These are phyloP conservation scores for Lablab purpureus DNA, from an alignment of 306 rosid genomes.

Conservation along the genomic window DNA sequence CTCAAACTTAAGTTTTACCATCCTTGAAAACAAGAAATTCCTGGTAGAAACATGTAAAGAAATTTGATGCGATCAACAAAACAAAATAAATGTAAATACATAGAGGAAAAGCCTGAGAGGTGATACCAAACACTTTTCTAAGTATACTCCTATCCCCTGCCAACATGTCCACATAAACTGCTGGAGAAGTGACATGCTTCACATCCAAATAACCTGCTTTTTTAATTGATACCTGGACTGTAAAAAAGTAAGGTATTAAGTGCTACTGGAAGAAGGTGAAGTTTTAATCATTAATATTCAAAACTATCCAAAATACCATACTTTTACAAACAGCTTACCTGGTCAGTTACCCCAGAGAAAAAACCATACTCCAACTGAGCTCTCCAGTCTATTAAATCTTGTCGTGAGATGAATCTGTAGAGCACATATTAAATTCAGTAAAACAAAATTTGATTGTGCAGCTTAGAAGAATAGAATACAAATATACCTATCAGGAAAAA, in stretches of 20 bases:
- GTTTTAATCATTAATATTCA: constrained; percentile 39
- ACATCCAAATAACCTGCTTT: constrained; percentile 85
- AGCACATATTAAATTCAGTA: constrained; percentile 44
- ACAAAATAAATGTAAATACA: constrained; percentile 30
- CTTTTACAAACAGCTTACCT: constrained; percentile 62
- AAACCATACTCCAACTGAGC: constrained; percentile 81
- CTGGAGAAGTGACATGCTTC: constrained; percentile 73
- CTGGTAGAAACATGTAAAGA: background rate
- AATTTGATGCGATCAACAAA: constrained; percentile 9
- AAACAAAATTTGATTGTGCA: constrained; percentile 35
- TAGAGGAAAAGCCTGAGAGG: constrained; percentile 25
- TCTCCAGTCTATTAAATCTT: constrained; percentile 88
- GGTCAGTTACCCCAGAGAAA: constrained; percentile 58
- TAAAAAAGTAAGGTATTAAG: constrained; percentile 87
- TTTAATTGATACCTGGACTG: constrained; percentile 95
- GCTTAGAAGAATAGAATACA: constrained; percentile 16
- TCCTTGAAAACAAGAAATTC: constrained; percentile 16
- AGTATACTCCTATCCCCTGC: constrained; percentile 76
- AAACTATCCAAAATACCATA: constrained; percentile 8
- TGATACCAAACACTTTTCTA: constrained; percentile 90
- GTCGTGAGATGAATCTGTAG: constrained; percentile 84
- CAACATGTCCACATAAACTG: constrained; percentile 77
- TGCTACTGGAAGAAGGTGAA: constrained; percentile 53
- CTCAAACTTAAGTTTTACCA: background rate
- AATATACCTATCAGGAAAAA: constrained; percentile 80